Evolutionary conservation across 768 basidiomycete species (phyloP), one percentile per base, ranked within the genome.

Genomic region (Suillus spraguei): DNA sequence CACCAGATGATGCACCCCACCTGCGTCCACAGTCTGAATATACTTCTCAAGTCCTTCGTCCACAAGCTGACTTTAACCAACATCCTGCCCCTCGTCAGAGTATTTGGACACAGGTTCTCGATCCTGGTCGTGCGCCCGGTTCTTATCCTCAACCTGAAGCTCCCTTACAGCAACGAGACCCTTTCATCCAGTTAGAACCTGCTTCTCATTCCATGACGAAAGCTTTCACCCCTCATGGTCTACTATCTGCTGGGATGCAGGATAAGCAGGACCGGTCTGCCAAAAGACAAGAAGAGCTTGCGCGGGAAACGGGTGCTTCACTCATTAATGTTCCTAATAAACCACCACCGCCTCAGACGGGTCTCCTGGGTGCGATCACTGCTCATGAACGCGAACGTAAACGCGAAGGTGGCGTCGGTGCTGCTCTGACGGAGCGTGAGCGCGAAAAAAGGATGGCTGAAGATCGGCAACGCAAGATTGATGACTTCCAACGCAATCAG

Each of bases 261-360:
- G 96, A 98, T 74, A 94, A 94, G 74, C 90, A 96, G 74, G 95
- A 97, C 72, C 87, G 97, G 41, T 97, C 95, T 36, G 97, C 97
- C 2, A 96, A 96, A 76, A 85, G 90, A 60, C 95, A 98, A 70
- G 97, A 99, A 74, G 94, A 97, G 74, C 77, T 93, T 13, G 97
- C 97, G 11, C 83, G 96, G 41, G 96, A 97, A 77, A 88, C 84
- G 8, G 97, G 97, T 35, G 92, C 87, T 17, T 94, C 95, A 5
- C 83, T 99, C 60, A 89, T 99, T 79, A 96, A 97, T 73, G 94
- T 99, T n/a, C 94, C 94, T 5, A 87, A 89, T 71, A 97, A 97
- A 72, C 95, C 96, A 0, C 95, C 94, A 0, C 93, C 94, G 2
- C 96, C 97, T 9, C 95, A 97, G 77, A 94, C 92, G 49, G 97